Evolutionary conservation across 2,329 filamentous ascomycete genomes (phyloP), one percentile per base, ranked within the genome.

Genomic region (Neofusicoccum cordaticola): DNA sequence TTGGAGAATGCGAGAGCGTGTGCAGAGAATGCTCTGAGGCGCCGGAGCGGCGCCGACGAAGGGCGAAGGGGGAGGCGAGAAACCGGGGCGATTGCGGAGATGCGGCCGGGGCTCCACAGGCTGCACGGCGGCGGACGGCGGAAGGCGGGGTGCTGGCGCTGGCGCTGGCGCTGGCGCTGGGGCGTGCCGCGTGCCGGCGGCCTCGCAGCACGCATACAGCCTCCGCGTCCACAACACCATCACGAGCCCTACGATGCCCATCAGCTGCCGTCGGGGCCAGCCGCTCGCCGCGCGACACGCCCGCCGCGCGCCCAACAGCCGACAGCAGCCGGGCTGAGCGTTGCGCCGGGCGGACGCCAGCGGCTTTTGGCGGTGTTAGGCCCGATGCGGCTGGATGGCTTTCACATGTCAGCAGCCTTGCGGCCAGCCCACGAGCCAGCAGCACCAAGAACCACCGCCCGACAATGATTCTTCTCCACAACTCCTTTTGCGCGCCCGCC

Each of bases 401-500:
- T 64, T 64, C 62, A 64, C 62, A 64, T 64, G 62, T 50, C 51
- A 64, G 52, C 62, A 19, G 31, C 41, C 27, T 17, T 12, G 11
- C 41, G 22, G 19, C 41, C 60, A 39, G 42, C 35, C 62, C 44
- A 50, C 58, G 35, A 62, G 58, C 17, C 44, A 13, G 41, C 19
- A 37, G 11, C 2, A 60, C 56, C 31, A 45, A 8, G 41, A 22
- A 48, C 27, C 39, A 13, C 45, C 31, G 31, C 50, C 57, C 27
- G 27, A 31, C 27, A 31, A 31, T 31, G 37, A 39, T 62, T 22
- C 60, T 50, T 9, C 62, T 58, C 52, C 62, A 27, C 37, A n/a
- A 27, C 51, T 56, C 17, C 51, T 51, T 62, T 45, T 41, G 34
- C 37, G 11, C 37, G 15, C 19, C 4, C 60, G 7, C 17, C 15